Base-by-base conservation (phyloP, 352 stramenopile genomes). In the Globisporangium cylindrosporum region DNA sequence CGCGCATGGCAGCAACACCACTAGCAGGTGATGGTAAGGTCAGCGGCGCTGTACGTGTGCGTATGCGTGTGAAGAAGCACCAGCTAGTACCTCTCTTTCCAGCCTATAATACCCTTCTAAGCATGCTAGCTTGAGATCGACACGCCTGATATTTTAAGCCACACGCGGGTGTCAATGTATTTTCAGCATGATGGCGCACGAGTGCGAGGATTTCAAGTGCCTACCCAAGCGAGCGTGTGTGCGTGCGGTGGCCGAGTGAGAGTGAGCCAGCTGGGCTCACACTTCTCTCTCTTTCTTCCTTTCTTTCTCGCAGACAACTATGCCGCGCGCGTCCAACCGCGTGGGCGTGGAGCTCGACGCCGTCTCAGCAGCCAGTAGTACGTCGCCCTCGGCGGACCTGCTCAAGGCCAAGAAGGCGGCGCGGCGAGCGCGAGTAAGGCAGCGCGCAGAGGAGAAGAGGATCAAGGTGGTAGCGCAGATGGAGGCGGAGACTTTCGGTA, bases 331-430 rank as follows among this genome's bases (percentile, higher is more conserved):
- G 46, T 59, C 29, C 27, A 66, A 66, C 29, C 60, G 60, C 10
- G 60, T 66, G 60, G 60, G 60, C 2, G 46, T 66, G 18, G 60
- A 66, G 27, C 46, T 66, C 46, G 60, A 27, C 1, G 43, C 18
- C 15, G 18, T 20, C 9, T n/a, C 59, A 4, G n/a, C 59, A 46
- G 38, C 38, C 38, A 20, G 38, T 14, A 46, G 38, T 6, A 46
- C 38, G 43, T 41, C 25, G 20, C n/a, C 51, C 9, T n/a, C 60
- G 9, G 60, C 29, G 20, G 46, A 66, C 9, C 27, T 48, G 20
- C 48, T 66, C 25, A 66, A 59, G n/a, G 29, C 60, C n/a, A 66
- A 66, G 60, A 66, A 66, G 51, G 48, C 4, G 1, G 60, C 59
- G 46, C 60, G 60, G 8, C 29, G 60, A 8, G 60, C 60, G n/a